Percentiles rank a stretch among this genome's conserved stretches.
Conservation (phyloP, 306 rosid genomes). For the Cucurbita maxima region DNA sequence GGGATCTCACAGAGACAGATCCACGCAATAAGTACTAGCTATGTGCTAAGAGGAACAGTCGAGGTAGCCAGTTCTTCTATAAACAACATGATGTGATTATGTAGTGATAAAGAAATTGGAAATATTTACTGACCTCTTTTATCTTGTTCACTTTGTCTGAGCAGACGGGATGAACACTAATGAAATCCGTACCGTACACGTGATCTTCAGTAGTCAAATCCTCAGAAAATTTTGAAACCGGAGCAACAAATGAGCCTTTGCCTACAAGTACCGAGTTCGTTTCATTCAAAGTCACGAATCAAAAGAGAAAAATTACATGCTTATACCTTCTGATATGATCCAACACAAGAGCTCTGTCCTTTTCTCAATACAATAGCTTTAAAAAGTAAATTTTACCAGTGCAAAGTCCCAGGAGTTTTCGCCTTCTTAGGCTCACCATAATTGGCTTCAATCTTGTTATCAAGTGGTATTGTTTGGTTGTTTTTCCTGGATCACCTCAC, state of each 20-base stretch:
- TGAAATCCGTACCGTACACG: constrained; percentile 14
- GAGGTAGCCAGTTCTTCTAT: background rate
- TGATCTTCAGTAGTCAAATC: constrained; percentile 27
- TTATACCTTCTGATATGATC: background rate
- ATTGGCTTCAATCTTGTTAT: background rate
- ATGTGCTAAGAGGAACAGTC: background rate
- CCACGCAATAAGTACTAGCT: background rate
- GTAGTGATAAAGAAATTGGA: background rate
- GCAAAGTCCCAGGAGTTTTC: constrained; percentile 82
- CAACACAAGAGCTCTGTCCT: background rate
- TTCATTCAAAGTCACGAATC: background rate
- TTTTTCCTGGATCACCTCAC: background rate
- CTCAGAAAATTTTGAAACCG: constrained; percentile 38
- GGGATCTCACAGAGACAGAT: too few species aligned
- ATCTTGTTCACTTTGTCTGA: constrained; percentile 26
- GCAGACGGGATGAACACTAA: constrained; percentile 35
- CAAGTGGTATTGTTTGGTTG: background rate
- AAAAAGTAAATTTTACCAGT: constrained; percentile 41
- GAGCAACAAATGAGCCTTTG: constrained; percentile 36
- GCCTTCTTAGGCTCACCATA: constrained; percentile 98
- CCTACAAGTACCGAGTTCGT: constrained; percentile 30
- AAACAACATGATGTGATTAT: background rate
- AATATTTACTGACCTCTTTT: constrained; percentile 26
- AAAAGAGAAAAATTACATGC: background rate
- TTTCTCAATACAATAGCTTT: background rate